phyloP scores from a whole-genome alignment of 352 stramenopile species.

The Globisporangium iwayamae region DNA sequence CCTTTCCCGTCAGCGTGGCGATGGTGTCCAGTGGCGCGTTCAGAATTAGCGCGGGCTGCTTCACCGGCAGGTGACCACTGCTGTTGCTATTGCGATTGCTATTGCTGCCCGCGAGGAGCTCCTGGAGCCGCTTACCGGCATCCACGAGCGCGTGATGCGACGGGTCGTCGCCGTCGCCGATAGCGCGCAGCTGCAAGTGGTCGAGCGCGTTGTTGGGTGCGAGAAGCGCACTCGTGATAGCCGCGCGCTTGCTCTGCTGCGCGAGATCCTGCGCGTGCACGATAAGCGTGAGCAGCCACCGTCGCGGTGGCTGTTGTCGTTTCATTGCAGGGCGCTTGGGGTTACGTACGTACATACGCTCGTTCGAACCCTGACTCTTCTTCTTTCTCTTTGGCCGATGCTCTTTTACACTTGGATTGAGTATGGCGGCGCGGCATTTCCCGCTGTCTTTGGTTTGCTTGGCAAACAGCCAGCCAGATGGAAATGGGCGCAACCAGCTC shows the following conservation, averaged over 20 bases:
- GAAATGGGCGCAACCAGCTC: constrained; percentile 3
- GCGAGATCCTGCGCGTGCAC: constrained; percentile 24
- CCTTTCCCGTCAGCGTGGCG: not conserved
- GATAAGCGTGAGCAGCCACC: constrained; percentile 22
- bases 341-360: not conserved
- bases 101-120: not conserved
- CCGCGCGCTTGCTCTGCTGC: not conserved
- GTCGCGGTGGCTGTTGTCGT: not conserved
- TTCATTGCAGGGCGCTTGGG: constrained; percentile 10
- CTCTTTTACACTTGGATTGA: constrained; percentile 8
- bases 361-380: not conserved
- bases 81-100: not conserved
- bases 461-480: not conserved
- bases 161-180: not conserved
- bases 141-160: not conserved
- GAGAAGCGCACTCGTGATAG: not conserved
- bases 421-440: not conserved
- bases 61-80: not conserved
- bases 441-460: not conserved
- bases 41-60: constrained; percentile 11
- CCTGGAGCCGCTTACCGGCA: not conserved
- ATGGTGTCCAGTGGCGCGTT: constrained; percentile 13
- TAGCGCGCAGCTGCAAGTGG: constrained; percentile 26
- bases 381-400: not conserved
- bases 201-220: constrained; percentile 18